phyloP scores from a whole-genome alignment of 2,329 filamentous ascomycete species.

The Fusarium oxysporum region DNA sequence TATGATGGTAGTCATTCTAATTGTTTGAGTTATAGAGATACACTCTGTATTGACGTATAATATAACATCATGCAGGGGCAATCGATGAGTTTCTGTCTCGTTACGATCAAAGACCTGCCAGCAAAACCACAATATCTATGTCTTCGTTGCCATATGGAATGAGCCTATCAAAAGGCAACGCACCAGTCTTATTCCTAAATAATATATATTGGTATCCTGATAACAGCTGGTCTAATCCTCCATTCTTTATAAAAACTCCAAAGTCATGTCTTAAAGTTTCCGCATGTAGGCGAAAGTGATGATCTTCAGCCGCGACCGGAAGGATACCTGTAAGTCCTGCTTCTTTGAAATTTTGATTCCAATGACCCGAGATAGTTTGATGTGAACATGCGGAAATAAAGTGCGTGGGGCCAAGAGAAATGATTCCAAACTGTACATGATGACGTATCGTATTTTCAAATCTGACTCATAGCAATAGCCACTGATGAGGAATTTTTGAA shows the following conservation, averaged over 20 bases:
- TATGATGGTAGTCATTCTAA: background rate
- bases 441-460: background rate
- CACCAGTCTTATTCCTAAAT: background rate
- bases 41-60: background rate
- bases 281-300: background rate
- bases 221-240: background rate
- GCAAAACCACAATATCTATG: background rate
- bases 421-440: slow-evolving; percentile 10
- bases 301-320: background rate
- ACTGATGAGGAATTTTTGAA: background rate
- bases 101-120: background rate
- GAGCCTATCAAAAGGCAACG: too few relatives aligned
- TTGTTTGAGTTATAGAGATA: background rate
- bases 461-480: background rate
- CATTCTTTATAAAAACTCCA: background rate
- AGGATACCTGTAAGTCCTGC: background rate
- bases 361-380: background rate
- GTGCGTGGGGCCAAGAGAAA: background rate
- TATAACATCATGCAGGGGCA: background rate
- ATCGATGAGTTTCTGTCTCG: background rate
- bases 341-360: background rate
- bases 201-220: background rate
- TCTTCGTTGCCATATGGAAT: background rate
- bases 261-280: background rate
- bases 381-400: background rate